Evolutionary conservation across 805 yeast genomes (phyloP).

Genomic region (Cyberlindnera euphorbiiphila): DNA sequence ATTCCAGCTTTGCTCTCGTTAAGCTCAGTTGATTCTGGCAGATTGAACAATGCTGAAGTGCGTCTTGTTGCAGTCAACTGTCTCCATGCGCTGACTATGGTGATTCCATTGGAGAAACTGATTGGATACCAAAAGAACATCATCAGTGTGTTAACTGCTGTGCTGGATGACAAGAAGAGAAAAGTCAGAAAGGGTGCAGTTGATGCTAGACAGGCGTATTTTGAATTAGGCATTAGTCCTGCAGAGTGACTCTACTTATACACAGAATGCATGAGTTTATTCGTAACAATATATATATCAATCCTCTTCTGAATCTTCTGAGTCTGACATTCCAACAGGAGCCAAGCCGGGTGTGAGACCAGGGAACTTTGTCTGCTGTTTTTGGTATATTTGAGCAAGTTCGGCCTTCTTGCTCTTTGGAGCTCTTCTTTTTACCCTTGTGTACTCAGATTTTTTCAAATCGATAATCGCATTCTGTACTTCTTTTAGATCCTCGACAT

Average conservation of each 20-base stretch:
- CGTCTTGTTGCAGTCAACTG: constrained; percentile 56
- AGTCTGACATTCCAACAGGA: constrained; percentile 67
- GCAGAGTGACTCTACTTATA: no score
- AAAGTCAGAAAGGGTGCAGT: constrained; percentile 71
- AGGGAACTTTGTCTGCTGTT: constrained; percentile 35
- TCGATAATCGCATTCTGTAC: constrained; percentile 40
- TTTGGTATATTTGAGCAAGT: constrained; percentile 31
- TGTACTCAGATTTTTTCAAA: constrained; percentile 36
- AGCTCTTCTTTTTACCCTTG: constrained; percentile 28
- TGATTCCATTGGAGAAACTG: constrained; percentile 37
- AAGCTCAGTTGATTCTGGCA: constrained; percentile 19
- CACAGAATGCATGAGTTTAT: no score
- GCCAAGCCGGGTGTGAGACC: constrained; percentile 86
- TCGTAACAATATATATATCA: no score
- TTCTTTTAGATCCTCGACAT: constrained; percentile 39
- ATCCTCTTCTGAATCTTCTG: constrained; percentile 36
- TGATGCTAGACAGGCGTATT: constrained; percentile 75
- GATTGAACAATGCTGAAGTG: constrained; percentile 43
- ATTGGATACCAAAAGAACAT: constrained; percentile 45
- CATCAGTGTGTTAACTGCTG: constrained; percentile 43
- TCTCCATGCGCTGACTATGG: constrained; percentile 43
- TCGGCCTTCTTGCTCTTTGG: constrained; percentile 22
- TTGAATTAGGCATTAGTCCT: constrained; percentile 43
- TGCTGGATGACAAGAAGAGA: constrained; percentile 72
- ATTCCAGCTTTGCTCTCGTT: constrained; percentile 48